Conservation (phyloP, 345 rosid genomes). For the Lagerstroemia speciosa region DNA sequence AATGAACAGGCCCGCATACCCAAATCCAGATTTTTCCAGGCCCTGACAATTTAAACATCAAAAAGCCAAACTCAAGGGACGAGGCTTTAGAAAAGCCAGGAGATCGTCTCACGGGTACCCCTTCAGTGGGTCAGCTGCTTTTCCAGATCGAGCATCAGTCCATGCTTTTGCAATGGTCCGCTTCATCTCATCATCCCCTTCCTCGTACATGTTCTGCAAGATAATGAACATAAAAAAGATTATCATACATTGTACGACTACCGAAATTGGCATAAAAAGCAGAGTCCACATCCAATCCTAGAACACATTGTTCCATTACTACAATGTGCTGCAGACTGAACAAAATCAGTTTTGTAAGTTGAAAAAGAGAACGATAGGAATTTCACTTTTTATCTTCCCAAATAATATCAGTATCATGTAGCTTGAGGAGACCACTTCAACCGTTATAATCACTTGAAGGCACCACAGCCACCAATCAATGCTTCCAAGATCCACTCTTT, state of each 20-base stretch:
- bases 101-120: constrained; percentile 26
- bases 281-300: neutral
- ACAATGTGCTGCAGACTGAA: neutral
- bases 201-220: constrained; percentile 89
- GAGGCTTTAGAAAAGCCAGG: neutral
- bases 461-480: no score
- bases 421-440: no score
- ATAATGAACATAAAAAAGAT: neutral
- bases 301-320: neutral
- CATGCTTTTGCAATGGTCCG: constrained; percentile 94
- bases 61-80: neutral
- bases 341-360: no score
- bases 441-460: no score
- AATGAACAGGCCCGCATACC: no score
- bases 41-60: no score
- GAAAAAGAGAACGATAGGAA: no score
- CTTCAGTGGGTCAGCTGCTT: constrained; percentile 58
- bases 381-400: no score
- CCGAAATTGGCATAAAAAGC: neutral
- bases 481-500: no score
- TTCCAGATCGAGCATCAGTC: constrained; percentile 97
- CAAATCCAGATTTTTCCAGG: no score
- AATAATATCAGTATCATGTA: no score
- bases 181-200: constrained; percentile 92
- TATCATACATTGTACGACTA: neutral